Conservation (phyloP, 2,329 filamentous ascomycete species). For the Claviceps arundinis region DNA sequence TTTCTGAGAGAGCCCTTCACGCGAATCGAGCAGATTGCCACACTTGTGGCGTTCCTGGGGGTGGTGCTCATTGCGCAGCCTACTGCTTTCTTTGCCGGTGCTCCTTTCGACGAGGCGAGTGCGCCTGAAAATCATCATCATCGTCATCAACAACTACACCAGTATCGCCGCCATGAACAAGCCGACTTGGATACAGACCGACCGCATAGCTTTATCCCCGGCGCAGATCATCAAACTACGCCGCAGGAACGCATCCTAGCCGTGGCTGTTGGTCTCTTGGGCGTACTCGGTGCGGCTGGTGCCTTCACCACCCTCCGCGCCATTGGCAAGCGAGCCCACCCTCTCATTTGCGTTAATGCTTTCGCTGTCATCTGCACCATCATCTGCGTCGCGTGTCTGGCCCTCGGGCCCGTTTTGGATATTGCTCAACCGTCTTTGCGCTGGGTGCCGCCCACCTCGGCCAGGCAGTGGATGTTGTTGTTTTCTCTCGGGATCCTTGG, state of each 20-base stretch:
- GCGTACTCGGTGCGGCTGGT: constrained; percentile 61
- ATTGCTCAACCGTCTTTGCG: constrained; percentile 32
- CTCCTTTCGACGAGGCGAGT: constrained; percentile 3
- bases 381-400: constrained; percentile 50
- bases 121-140: background rate
- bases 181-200: background rate
- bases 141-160: background rate
- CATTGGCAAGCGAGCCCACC: constrained; percentile 68
- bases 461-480: constrained; percentile 52
- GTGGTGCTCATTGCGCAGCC: constrained; percentile 77
- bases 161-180: background rate
- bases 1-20: constrained; percentile 67
- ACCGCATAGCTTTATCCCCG: constrained; percentile 11
- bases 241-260: constrained; percentile 55
- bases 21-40: constrained; percentile 61
- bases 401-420: constrained; percentile 30
- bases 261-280: constrained; percentile 58
- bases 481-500: constrained; percentile 58
- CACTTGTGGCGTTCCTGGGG: constrained; percentile 60
- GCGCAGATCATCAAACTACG: constrained; percentile 29
- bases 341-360: constrained; percentile 77
- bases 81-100: constrained; percentile 34
- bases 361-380: constrained; percentile 60
- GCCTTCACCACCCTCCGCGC: constrained; percentile 66
- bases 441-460: constrained; percentile 27